Evolutionary conservation across 2,329 filamentous ascomycete genomes (phyloP).

Genomic region (Ceratocystis lukuohia): DNA sequence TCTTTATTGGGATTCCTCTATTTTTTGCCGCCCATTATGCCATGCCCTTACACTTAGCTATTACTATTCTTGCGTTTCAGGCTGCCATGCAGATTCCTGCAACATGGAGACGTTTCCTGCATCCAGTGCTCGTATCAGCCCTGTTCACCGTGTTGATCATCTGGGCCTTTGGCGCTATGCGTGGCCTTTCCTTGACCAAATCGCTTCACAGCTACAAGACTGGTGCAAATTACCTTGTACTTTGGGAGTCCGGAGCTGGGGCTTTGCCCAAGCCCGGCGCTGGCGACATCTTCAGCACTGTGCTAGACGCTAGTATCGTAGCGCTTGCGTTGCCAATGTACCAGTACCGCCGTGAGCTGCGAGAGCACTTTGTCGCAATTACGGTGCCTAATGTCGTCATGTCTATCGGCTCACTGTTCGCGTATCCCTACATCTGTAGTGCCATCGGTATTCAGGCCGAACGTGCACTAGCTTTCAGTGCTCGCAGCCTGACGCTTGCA

Average conservation of each 20-base stretch:
- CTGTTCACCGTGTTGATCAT: slow-evolving; percentile 38
- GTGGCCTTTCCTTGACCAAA: slow-evolving; percentile 29
- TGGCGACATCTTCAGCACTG: slow-evolving; percentile 41
- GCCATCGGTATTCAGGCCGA: slow-evolving; percentile 40
- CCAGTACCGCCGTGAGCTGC: slow-evolving; percentile 43
- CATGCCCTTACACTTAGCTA: slow-evolving; percentile 34
- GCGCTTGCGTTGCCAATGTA: slow-evolving; percentile 48
- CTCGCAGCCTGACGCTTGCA: slow-evolving; percentile 44
- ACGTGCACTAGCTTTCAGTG: slow-evolving; percentile 42
- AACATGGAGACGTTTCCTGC: slow-evolving; percentile 38
- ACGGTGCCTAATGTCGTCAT: slow-evolving; percentile 39
- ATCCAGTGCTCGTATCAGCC: slow-evolving; percentile 45
- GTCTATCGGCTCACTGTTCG: slow-evolving; percentile 41
- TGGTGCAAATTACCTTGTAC: slow-evolving; percentile 40
- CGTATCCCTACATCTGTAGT: slow-evolving; percentile 42
- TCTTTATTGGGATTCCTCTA: slow-evolving; percentile 40
- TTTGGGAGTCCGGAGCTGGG: slow-evolving; percentile 27
- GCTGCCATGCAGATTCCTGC: slow-evolving; percentile 36
- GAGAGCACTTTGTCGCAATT: slow-evolving; percentile 40
- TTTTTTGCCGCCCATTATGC: slow-evolving; percentile 41
- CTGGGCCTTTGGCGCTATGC: slow-evolving; percentile 38
- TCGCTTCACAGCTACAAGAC: slow-evolving; percentile 38
- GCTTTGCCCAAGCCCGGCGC: slow-evolving; percentile 34
- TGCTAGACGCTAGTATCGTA: slow-evolving; percentile 46
- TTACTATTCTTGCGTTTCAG: slow-evolving; percentile 42